Evolutionary conservation across 306 rosid genomes (phyloP).

Genomic region (Canavalia ensiformis): DNA sequence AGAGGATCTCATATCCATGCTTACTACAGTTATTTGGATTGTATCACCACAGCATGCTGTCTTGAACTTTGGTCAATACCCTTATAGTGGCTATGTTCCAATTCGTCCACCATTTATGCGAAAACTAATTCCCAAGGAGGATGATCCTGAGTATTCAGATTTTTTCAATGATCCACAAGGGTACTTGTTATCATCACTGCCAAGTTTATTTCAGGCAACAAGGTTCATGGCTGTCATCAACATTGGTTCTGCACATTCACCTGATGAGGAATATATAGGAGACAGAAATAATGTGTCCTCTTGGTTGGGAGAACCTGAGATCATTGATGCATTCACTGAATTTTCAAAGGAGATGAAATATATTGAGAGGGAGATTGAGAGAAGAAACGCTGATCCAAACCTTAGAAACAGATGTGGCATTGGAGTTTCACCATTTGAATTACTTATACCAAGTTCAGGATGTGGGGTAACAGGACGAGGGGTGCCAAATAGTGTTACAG

Average conservation of each 20-base stretch:
- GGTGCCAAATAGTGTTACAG: conserved; percentile 60
- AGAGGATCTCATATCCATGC: conserved; percentile 53
- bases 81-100: conserved; percentile 48
- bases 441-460: conserved; percentile 59
- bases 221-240: conserved; percentile 55
- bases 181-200: conserved; percentile 52
- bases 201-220: conserved; percentile 56
- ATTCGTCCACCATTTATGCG: conserved; percentile 48
- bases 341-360: conserved; percentile 56
- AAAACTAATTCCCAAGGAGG: conserved; percentile 47
- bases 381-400: conserved; percentile 50
- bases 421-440: conserved; percentile 52
- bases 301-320: conserved; percentile 55
- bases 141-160: conserved; percentile 43
- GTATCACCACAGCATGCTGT: conserved; percentile 59
- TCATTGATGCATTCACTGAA: conserved; percentile 49
- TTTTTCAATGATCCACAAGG: conserved; percentile 45
- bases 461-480: conserved; percentile 57
- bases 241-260: conserved; percentile 59
- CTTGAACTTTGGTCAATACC: conserved; percentile 61
- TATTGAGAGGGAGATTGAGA: conserved; percentile 53
- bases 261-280: conserved; percentile 60
- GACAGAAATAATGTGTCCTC: conserved; percentile 42
- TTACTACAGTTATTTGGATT: conserved; percentile 47
- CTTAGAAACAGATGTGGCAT: conserved; percentile 53